Conservation (phyloP, 2,329 filamentous ascomycete species). For the Pseudophaeomoniella oleicola region DNA sequence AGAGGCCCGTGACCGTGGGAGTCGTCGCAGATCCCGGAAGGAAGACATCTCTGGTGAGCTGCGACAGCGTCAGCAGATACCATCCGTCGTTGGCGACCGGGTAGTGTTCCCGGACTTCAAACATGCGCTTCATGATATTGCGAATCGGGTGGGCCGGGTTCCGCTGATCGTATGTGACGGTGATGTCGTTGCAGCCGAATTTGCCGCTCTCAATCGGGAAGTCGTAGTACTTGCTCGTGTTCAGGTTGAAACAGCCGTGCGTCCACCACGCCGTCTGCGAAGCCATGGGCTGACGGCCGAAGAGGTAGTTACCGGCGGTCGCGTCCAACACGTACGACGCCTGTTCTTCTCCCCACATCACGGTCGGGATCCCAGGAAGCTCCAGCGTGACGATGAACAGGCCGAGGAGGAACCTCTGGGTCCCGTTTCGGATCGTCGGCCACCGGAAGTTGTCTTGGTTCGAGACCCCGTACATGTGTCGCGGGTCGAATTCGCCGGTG, state of each 20-base stretch:
- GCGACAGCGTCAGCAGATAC: constrained; percentile 31
- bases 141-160: constrained; percentile 38
- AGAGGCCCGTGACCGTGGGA: constrained; percentile 34
- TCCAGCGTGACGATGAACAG: constrained; percentile 35
- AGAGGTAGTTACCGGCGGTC: constrained; percentile 41
- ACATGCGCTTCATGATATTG: constrained; percentile 37
- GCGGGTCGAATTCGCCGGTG: constrained; percentile 37
- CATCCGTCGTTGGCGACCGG: constrained; percentile 38
- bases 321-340: constrained; percentile 40
- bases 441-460: constrained; percentile 44
- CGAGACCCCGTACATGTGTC: constrained; percentile 39
- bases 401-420: constrained; percentile 33
- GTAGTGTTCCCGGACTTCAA: constrained; percentile 32
- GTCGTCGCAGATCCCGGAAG: constrained; percentile 28
- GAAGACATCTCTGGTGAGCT: constrained; percentile 26
- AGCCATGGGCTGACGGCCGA: constrained; percentile 32
- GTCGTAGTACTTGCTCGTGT: constrained; percentile 31
- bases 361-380: constrained; percentile 35
- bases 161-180: constrained; percentile 36
- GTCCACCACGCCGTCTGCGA: constrained; percentile 38
- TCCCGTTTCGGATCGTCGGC: constrained; percentile 36
- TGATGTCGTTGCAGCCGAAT: constrained; percentile 34
- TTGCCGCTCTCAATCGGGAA: constrained; percentile 33
- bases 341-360: constrained; percentile 43
- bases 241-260: constrained; percentile 40